phyloP scores from a whole-genome alignment of 1,139 yeast genomes.

The Yamadazyma dendronema region DNA sequence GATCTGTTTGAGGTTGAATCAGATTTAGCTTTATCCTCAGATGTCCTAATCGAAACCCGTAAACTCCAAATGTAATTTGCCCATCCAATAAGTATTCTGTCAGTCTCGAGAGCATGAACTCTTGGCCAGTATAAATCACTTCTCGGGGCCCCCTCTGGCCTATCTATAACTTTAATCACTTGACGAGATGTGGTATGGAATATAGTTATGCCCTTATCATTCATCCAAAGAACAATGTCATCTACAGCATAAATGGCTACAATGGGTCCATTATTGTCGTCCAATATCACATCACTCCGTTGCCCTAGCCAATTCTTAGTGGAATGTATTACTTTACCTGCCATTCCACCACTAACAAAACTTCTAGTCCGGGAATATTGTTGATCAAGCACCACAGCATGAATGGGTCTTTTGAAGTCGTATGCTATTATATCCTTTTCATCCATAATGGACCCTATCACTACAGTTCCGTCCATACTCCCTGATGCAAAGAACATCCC shows the following conservation, averaged over 20 bases:
- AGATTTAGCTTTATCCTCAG: slow-evolving; percentile 16
- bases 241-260: slow-evolving; percentile 61
- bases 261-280: slow-evolving; percentile 68
- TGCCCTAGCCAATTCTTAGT: slow-evolving; percentile 86
- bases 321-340: slow-evolving; percentile 76
- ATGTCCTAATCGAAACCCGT: slow-evolving; percentile 39
- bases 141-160: slow-evolving; percentile 62
- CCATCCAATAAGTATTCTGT: slow-evolving; percentile 81
- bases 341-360: slow-evolving; percentile 86
- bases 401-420: slow-evolving; percentile 86
- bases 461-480: slow-evolving; percentile 91
- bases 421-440: slow-evolving; percentile 67
- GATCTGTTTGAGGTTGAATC: slow-evolving; percentile 27
- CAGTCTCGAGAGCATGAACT: slow-evolving; percentile 63
- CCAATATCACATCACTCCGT: slow-evolving; percentile 64
- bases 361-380: slow-evolving; percentile 60
- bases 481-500: slow-evolving; percentile 79
- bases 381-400: slow-evolving; percentile 78
- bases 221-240: slow-evolving; percentile 78
- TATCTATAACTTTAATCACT: slow-evolving; percentile 48
- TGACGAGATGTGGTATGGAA: slow-evolving; percentile 49
- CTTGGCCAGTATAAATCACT: slow-evolving; percentile 88
- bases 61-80: slow-evolving; percentile 74
- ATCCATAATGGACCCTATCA: slow-evolving; percentile 68
- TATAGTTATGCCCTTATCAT: slow-evolving; percentile 72